phyloP scores from a whole-genome alignment of 345 rosid species.

The Clarkia xantiana region DNA sequence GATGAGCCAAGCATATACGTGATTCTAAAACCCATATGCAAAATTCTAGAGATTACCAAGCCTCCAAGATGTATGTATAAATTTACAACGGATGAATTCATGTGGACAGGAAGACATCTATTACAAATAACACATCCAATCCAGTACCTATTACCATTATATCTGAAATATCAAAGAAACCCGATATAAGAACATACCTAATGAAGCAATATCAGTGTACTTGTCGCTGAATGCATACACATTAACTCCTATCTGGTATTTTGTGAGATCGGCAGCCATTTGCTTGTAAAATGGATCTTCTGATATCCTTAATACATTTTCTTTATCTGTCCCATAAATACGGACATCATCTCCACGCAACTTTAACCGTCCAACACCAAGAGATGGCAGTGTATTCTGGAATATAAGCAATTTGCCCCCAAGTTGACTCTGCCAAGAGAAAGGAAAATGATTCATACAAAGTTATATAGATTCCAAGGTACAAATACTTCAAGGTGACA shows the following conservation, averaged over 20 bases:
- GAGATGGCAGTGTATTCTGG: slow-evolving; percentile 87
- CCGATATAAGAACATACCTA: slow-evolving; percentile 34
- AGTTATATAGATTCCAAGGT: background rate
- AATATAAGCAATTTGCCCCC: slow-evolving; percentile 90
- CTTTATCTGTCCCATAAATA: slow-evolving; percentile 92
- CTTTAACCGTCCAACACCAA: slow-evolving; percentile 88
- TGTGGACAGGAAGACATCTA: background rate
- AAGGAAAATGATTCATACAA: slow-evolving; percentile 1
- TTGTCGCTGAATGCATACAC: slow-evolving; percentile 83
- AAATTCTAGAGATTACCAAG: too few relatives aligned
- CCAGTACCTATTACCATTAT: background rate
- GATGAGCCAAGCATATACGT: too few relatives aligned
- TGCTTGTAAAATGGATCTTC: slow-evolving; percentile 94
- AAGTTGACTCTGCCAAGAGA: slow-evolving; percentile 51
- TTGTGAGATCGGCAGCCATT: slow-evolving; percentile 99
- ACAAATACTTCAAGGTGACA: slow-evolving; percentile 3
- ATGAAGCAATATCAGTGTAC: slow-evolving; percentile 83
- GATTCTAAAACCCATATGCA: too few relatives aligned
- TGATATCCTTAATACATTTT: slow-evolving; percentile 59
- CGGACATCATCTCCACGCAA: slow-evolving; percentile 95
- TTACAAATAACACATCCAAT: background rate
- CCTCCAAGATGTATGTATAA: too few relatives aligned
- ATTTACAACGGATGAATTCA: too few relatives aligned
- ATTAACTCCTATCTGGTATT: slow-evolving; percentile 88
- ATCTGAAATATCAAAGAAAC: too few relatives aligned